Conservation (phyloP, 768 basidiomycete genomes). For the Mycena crocata region DNA sequence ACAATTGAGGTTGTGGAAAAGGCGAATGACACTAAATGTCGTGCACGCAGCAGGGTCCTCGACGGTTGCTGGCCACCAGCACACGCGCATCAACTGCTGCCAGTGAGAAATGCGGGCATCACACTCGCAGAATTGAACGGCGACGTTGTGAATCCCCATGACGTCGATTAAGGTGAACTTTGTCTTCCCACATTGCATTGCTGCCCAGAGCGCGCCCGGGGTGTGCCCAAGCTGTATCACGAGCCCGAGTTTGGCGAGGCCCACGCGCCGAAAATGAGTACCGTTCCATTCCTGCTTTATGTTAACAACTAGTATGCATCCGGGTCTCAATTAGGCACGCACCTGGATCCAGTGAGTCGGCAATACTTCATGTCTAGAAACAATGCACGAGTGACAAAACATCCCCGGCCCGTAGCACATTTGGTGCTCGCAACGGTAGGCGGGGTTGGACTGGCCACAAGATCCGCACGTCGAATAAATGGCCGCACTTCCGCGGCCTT, state of each 20-base stretch:
- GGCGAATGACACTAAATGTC: not conserved
- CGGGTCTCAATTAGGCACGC: no score
- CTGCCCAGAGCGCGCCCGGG: not conserved
- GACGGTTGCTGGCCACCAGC: conserved; percentile 27
- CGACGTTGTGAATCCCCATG: conserved; percentile 7
- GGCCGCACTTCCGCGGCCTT: not conserved
- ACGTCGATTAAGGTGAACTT: conserved; percentile 9
- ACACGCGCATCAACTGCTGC: conserved; percentile 21
- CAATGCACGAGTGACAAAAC: conserved; percentile 6
- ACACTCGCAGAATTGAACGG: conserved; percentile 11
- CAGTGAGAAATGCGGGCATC: not conserved
- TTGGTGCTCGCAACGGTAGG: conserved; percentile 4
- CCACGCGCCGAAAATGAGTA: not conserved
- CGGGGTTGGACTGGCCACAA: not conserved
- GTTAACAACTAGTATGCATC: no score
- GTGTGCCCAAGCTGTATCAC: conserved; percentile 15
- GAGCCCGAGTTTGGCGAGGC: not conserved
- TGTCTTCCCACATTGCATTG: not conserved
- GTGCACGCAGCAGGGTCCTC: not conserved
- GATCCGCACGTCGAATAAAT: not conserved
- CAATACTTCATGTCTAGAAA: not conserved
- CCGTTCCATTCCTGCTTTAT: conserved; percentile 19
- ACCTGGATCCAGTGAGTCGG: conserved; percentile 21
- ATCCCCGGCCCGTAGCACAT: not conserved
- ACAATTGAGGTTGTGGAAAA: conserved; percentile 11